phyloP scores from a whole-genome alignment of 352 stramenopile genomes.

The Saprolegnia parasitica region DNA sequence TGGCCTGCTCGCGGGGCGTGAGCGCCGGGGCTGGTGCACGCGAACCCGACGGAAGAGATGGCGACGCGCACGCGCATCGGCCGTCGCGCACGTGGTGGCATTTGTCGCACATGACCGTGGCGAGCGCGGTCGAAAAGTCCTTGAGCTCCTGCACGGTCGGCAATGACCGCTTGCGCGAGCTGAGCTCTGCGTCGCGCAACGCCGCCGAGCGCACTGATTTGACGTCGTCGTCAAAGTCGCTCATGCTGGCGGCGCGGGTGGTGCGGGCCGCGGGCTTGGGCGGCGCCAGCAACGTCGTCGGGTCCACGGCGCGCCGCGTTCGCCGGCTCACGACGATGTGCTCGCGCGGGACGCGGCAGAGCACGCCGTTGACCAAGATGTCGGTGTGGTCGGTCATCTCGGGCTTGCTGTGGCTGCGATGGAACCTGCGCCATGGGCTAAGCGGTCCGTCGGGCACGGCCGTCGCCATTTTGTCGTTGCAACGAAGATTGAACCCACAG shows the following conservation, averaged over 20 bases:
- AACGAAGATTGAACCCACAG: background rate
- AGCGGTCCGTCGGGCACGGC: too few relatives aligned
- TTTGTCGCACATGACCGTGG: constrained; percentile 3
- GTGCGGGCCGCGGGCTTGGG: background rate
- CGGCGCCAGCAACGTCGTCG: constrained; percentile 11
- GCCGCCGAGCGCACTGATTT: background rate
- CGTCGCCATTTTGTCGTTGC: background rate
- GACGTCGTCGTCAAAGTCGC: constrained; percentile 22
- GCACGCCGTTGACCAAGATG: constrained; percentile 22
- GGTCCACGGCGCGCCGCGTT: constrained; percentile 18
- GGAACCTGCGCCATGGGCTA: background rate
- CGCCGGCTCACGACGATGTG: constrained; percentile 26
- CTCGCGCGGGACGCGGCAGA: constrained; percentile 27
- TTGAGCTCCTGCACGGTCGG: constrained; percentile 23
- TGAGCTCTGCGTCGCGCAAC: background rate
- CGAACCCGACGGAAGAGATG: background rate
- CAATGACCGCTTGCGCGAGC: background rate
- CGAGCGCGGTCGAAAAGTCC: constrained; percentile 20
- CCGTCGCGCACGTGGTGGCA: constrained; percentile 11
- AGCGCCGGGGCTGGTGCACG: constrained; percentile 25
- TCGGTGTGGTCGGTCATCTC: constrained; percentile 23
- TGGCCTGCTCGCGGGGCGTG: constrained; percentile 54
- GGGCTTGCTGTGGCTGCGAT: constrained; percentile 25
- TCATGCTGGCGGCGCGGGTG: constrained; percentile 12
- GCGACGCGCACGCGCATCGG: constrained; percentile 13